Percentiles rank a stretch among this genome's conserved stretches.
Conservation (phyloP, 495 filamentous ascomycete genomes). For the Penicillium maclennaniae region DNA sequence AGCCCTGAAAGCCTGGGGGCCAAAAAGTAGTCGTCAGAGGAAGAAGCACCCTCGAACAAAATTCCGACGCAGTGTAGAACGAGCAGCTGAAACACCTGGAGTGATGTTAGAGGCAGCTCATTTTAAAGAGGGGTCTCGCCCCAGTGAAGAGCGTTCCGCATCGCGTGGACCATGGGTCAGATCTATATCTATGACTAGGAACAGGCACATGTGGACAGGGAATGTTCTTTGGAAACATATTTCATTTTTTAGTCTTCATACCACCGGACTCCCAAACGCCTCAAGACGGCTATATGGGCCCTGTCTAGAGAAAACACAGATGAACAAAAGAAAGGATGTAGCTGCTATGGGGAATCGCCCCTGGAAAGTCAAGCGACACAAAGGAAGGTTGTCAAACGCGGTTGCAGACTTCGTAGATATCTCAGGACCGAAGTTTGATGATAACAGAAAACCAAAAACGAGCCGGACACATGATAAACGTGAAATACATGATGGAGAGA, state of each 20-base stretch:
- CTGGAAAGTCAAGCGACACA: constrained; percentile 8
- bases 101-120: not conserved
- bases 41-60: not conserved
- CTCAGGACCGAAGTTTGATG: not conserved
- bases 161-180: not conserved
- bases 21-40: constrained; percentile 3
- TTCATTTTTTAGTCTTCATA: constrained; percentile 10
- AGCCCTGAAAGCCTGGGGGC: not conserved
- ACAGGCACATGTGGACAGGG: not conserved
- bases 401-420: not conserved
- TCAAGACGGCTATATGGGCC: constrained; percentile 15
- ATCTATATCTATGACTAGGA: constrained; percentile 1
- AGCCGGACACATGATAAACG: constrained; percentile 14
- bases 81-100: not conserved
- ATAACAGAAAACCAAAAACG: not conserved
- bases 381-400: not conserved
- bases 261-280: constrained; percentile 24
- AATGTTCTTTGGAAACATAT: constrained; percentile 4
- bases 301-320: constrained; percentile 22
- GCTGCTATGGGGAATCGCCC: constrained; percentile 11
- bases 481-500: constrained; percentile 24
- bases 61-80: not conserved
- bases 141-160: not conserved
- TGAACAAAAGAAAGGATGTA: constrained; percentile 16
- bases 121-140: not conserved